Conservation (phyloP, 2,329 filamentous ascomycete genomes). For the Chaetothyriales sp. region DNA sequence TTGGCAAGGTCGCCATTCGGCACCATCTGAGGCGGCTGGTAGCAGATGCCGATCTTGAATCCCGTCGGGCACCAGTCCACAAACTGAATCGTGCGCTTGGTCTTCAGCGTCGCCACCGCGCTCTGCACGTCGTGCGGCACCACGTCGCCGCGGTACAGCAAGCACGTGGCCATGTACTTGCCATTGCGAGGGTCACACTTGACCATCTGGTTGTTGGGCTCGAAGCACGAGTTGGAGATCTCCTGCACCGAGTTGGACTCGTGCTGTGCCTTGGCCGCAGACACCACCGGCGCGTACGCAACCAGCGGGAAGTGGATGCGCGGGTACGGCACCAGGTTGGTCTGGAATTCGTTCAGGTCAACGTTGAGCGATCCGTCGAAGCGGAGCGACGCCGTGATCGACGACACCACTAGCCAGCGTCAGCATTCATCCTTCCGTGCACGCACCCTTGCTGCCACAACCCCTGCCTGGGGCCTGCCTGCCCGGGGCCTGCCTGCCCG, state of each 20-base stretch:
- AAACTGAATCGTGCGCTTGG: slow-evolving; percentile 97
- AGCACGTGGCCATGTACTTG: slow-evolving; percentile 99
- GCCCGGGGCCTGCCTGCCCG: too few relatives aligned
- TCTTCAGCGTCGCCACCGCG: slow-evolving; percentile 93
- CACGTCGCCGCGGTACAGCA: slow-evolving; percentile 96
- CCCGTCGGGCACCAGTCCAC: slow-evolving; percentile 99
- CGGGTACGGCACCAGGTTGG: slow-evolving; percentile 96
- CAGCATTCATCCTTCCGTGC: slow-evolving; percentile 7
- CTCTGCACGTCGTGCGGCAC: slow-evolving; percentile 90
- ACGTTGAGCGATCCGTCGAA: slow-evolving; percentile 99
- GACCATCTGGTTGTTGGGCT: slow-evolving; percentile 99
- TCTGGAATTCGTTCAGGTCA: slow-evolving; percentile 99
- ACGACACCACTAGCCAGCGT: slow-evolving; percentile 63
- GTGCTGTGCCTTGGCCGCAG: slow-evolving; percentile 87
- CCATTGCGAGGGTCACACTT: slow-evolving; percentile 97
- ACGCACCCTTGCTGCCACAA: too few relatives aligned
- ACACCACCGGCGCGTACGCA: slow-evolving; percentile 88
- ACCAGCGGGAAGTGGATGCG: slow-evolving; percentile 99
- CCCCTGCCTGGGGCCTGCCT: slow-evolving; percentile 4
- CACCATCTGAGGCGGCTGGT: slow-evolving; percentile 90
- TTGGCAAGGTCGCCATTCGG: slow-evolving; percentile 95
- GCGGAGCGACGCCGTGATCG: slow-evolving; percentile 93
- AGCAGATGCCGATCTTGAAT: slow-evolving; percentile 99
- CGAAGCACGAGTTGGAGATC: slow-evolving; percentile 98
- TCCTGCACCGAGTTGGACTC: slow-evolving; percentile 97